These are phyloP conservation scores for Gaultheria prostrata DNA, from an alignment of 148 eudicot species.

Conservation along the genomic window DNA sequence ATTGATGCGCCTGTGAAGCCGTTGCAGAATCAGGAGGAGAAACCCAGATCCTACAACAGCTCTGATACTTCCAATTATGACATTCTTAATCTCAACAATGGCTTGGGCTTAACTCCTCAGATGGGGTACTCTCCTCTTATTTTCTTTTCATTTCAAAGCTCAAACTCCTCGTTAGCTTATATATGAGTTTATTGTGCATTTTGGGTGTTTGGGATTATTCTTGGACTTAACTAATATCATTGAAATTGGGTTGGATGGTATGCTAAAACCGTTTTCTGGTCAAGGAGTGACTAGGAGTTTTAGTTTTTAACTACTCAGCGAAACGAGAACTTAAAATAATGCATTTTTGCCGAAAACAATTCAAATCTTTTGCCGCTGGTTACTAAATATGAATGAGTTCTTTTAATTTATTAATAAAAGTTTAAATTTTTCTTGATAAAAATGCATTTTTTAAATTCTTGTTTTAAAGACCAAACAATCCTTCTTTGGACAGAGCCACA, in stretches of 20 bases:
- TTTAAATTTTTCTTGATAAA: neutral
- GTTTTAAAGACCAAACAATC: too few relatives aligned
- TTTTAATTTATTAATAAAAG: neutral
- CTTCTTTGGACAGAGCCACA: neutral
- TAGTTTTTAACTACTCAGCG: neutral
- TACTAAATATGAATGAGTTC: neutral
- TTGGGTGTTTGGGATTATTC: neutral
- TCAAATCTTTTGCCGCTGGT: neutral
- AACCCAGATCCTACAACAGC: slow-evolving; percentile 36
- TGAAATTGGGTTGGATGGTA: neutral
- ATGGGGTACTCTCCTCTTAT: slow-evolving; percentile 63
- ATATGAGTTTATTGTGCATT: neutral
- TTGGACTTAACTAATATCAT: neutral
- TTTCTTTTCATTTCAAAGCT: neutral
- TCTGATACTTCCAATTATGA: slow-evolving; percentile 74
- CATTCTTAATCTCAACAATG: slow-evolving; percentile 63
- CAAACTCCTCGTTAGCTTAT: neutral
- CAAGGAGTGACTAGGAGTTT: neutral
- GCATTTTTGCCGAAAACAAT: neutral
- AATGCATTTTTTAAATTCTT: neutral
- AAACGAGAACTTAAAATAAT: neutral
- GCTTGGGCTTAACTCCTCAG: slow-evolving; percentile 85
- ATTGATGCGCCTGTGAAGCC: slow-evolving; percentile 30
- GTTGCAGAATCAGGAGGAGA: slow-evolving; percentile 21
- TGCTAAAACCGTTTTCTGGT: too few relatives aligned